phyloP scores from a whole-genome alignment of 306 rosid species.

The Gastrolobium bilobum region DNA sequence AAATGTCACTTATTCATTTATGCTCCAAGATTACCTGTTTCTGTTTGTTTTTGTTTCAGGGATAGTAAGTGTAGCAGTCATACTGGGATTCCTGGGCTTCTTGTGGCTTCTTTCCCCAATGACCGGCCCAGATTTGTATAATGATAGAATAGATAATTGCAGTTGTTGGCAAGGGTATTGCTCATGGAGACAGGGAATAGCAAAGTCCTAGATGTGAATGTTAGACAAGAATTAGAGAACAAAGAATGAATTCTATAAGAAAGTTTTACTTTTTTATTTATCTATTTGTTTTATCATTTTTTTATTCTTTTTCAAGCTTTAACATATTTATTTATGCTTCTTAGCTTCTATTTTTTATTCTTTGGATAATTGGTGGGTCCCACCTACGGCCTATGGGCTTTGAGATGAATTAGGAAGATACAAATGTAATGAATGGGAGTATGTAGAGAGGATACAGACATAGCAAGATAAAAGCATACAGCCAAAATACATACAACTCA shows the following conservation, averaged over 20 bases:
- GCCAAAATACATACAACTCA: background rate
- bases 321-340: background rate
- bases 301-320: background rate
- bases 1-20: conserved; percentile 33
- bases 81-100: conserved; percentile 79
- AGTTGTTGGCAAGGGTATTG: conserved; percentile 94
- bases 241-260: background rate
- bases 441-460: background rate
- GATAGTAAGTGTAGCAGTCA: conserved; percentile 63
- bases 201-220: conserved; percentile 42
- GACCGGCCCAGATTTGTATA: conserved; percentile 79
- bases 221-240: background rate
- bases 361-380: background rate
- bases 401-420: background rate
- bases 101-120: conserved; percentile 83
- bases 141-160: conserved; percentile 73
- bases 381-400: background rate
- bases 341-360: background rate
- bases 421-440: background rate
- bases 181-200: conserved; percentile 61
- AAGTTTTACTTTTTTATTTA: background rate
- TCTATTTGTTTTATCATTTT: too few relatives aligned
- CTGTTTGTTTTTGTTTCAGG: conserved; percentile 59
- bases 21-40: conserved; percentile 27
- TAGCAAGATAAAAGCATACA: background rate